Conservation (phyloP, 2,329 filamentous ascomycete genomes). For the Pyricularia sp. region DNA sequence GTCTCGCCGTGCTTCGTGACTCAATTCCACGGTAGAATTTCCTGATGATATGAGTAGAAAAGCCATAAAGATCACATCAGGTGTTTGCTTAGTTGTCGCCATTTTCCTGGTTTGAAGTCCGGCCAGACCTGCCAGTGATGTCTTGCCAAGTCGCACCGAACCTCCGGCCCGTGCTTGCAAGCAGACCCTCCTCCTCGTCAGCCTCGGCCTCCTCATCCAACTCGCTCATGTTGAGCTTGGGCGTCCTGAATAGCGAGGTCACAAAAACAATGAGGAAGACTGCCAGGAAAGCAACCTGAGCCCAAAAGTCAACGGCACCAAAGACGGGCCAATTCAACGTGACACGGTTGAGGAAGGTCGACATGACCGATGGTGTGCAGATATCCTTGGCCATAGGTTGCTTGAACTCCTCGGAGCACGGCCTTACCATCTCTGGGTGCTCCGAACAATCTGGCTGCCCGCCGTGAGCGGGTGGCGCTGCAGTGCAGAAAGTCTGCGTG, state of each 20-base stretch:
- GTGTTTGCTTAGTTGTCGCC: not conserved
- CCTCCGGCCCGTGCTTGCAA: slow-evolving; percentile 72
- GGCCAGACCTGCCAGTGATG: slow-evolving; percentile 47
- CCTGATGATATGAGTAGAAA: not conserved
- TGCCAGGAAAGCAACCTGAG: slow-evolving; percentile 82
- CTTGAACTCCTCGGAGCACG: slow-evolving; percentile 70
- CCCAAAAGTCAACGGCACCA: slow-evolving; percentile 88
- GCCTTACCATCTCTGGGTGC: slow-evolving; percentile 61
- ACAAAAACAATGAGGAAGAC: slow-evolving; percentile 77
- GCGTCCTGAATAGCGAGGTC: slow-evolving; percentile 70
- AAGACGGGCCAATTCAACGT: slow-evolving; percentile 95
- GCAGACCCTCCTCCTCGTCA: slow-evolving; percentile 85
- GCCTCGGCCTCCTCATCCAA: slow-evolving; percentile 84
- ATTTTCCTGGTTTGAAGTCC: not conserved
- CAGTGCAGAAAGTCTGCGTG: slow-evolving; percentile 87
- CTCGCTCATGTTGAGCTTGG: slow-evolving; percentile 65
- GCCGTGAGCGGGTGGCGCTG: slow-evolving; percentile 50
- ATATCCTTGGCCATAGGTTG: slow-evolving; percentile 66
- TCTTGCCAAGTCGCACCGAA: slow-evolving; percentile 87
- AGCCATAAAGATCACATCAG: not conserved
- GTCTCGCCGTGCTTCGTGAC: not conserved
- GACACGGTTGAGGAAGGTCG: slow-evolving; percentile 86
- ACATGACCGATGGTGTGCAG: slow-evolving; percentile 86
- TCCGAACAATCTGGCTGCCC: slow-evolving; percentile 67
- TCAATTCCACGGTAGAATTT: not conserved